Percentiles rank a stretch among this genome's conserved stretches.
These are phyloP conservation scores for Trypethelium eluteriae DNA, from an alignment of 495 filamentous ascomycete genomes.

Conservation along the genomic window DNA sequence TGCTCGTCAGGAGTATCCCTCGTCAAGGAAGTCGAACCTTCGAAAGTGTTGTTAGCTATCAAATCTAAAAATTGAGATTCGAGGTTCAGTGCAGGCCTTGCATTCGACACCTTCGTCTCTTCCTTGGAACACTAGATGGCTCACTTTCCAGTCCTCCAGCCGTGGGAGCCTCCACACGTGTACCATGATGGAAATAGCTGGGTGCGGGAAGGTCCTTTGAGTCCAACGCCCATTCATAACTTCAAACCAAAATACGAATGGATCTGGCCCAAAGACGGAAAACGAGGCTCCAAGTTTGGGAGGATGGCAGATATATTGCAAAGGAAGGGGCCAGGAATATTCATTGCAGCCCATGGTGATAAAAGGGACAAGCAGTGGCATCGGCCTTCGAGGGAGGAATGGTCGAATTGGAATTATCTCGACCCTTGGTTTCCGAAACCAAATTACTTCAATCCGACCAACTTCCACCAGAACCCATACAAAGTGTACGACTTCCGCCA, in stretches of 20 bases:
- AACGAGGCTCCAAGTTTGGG: constrained; percentile 21
- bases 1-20: neutral
- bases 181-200: constrained; percentile 14
- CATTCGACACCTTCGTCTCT: neutral
- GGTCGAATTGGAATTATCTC: constrained; percentile 14
- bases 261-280: constrained; percentile 32
- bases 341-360: constrained; percentile 24
- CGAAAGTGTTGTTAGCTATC: neutral
- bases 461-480: neutral
- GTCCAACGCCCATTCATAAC: constrained; percentile 1
- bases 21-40: neutral
- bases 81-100: neutral
- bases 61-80: neutral
- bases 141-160: neutral
- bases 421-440: constrained; percentile 4
- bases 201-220: constrained; percentile 16
- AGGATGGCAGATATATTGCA: constrained; percentile 27
- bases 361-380: constrained; percentile 1
- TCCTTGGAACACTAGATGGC: neutral
- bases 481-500: constrained; percentile 27
- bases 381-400: constrained; percentile 7
- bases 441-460: constrained; percentile 3
- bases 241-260: constrained; percentile 26
- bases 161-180: constrained; percentile 9
- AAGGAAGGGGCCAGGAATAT: constrained; percentile 28